Percentiles rank a stretch among this genome's conserved stretches.
Conservation (phyloP, 257 asterid species). For the Salvia rosmarinus region DNA sequence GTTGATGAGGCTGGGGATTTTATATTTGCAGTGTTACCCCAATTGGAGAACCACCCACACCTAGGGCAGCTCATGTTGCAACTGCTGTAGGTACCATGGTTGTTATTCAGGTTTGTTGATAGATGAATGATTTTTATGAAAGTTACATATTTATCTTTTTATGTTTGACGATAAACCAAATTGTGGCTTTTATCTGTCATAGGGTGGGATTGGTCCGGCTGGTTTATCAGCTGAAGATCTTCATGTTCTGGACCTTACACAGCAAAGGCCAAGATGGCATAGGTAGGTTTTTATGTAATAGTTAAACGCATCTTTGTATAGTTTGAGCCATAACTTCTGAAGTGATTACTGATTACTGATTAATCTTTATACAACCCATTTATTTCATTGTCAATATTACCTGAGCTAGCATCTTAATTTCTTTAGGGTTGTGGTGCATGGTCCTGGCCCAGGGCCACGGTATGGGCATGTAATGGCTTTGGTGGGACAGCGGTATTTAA, state of each 20-base stretch:
- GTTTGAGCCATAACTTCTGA: conserved; percentile 20
- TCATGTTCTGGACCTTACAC: conserved; percentile 79
- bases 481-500: conserved; percentile 97
- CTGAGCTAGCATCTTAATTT: conserved; percentile 26
- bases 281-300: conserved; percentile 55
- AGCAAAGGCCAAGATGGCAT: conserved; percentile 89
- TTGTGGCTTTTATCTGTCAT: conserved; percentile 29
- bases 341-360: conserved; percentile 20
- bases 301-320: conserved; percentile 1
- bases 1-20: conserved; percentile 30
- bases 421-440: conserved; percentile 90
- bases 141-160: conserved; percentile 9
- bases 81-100: conserved; percentile 99
- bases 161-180: background rate
- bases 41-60: conserved; percentile 99
- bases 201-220: conserved; percentile 87
- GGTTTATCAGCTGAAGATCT: conserved; percentile 86
- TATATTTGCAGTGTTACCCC: conserved; percentile 75
- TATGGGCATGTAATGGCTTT: conserved; percentile 99
- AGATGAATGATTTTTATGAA: conserved; percentile 10
- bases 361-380: conserved; percentile 1
- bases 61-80: conserved; percentile 99
- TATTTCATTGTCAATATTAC: conserved; percentile 11
- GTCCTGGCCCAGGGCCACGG: conserved; percentile 99
- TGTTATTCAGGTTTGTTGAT: conserved; percentile 84